Evolutionary conservation across 495 filamentous ascomycete species (phyloP).

Genomic region (Tuber aestivum): DNA sequence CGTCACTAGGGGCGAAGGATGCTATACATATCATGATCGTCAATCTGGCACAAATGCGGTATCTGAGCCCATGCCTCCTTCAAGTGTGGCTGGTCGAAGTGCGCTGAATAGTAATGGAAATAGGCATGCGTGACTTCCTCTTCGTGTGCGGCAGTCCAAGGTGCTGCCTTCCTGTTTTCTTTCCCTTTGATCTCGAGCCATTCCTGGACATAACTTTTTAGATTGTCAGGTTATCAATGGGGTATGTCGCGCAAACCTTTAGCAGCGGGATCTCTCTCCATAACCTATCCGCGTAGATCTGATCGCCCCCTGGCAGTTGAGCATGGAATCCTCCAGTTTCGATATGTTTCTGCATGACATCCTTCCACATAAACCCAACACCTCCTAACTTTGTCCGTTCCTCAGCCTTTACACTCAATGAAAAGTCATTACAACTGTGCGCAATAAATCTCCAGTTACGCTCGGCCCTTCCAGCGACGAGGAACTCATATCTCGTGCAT

Average conservation of each 20-base stretch:
- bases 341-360: slow-evolving; percentile 93
- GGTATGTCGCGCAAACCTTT: slow-evolving; percentile 45
- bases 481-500: slow-evolving; percentile 94
- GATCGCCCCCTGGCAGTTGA: slow-evolving; percentile 84
- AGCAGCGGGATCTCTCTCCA: slow-evolving; percentile 93
- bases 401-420: slow-evolving; percentile 72
- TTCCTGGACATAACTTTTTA: slow-evolving; percentile 48
- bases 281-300: slow-evolving; percentile 91
- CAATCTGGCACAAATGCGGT: slow-evolving; percentile 83
- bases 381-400: slow-evolving; percentile 81
- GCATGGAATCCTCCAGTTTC: slow-evolving; percentile 94
- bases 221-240: background rate
- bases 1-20: background rate
- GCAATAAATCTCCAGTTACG: slow-evolving; percentile 95
- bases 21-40: slow-evolving; percentile 96
- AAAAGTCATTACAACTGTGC: slow-evolving; percentile 92
- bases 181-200: slow-evolving; percentile 88
- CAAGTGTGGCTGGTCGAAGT: slow-evolving; percentile 92
- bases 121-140: slow-evolving; percentile 93
- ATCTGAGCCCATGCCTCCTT: slow-evolving; percentile 96
- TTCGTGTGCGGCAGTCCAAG: slow-evolving; percentile 88
- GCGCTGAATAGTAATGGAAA: slow-evolving; percentile 97
- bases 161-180: slow-evolving; percentile 80
- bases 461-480: slow-evolving; percentile 87
- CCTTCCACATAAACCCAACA: slow-evolving; percentile 95